phyloP scores from a whole-genome alignment of 2,329 filamentous ascomycete genomes.

The Neophaeococcomyces mojaviensis region DNA sequence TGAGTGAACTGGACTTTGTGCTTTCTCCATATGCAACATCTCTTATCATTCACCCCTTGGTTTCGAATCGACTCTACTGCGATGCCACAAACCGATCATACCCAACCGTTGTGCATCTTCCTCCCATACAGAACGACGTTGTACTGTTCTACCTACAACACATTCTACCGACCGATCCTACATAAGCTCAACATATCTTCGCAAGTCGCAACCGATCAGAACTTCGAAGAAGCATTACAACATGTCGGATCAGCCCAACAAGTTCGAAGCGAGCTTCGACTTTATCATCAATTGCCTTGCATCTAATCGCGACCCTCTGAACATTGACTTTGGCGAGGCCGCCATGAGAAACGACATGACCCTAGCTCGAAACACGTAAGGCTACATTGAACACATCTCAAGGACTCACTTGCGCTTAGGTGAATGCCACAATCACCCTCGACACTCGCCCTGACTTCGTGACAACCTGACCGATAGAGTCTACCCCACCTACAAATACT shows the following conservation, averaged over 20 bases:
- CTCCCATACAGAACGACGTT: too few species aligned
- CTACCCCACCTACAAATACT: too few species aligned
- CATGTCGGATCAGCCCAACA: slow-evolving; percentile 1
- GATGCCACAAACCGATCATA: not conserved
- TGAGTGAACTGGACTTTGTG: slow-evolving; percentile 3
- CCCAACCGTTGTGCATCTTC: not conserved
- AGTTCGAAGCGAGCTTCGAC: slow-evolving; percentile 1
- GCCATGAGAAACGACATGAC: not conserved
- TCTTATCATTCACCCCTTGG: not conserved
- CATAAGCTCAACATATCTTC: not conserved
- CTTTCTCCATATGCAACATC: not conserved
- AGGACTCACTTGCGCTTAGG: not conserved
- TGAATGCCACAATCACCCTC: not conserved
- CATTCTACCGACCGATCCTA: not conserved
- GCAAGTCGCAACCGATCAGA: too few species aligned
- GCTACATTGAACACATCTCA: not conserved
- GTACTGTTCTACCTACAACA: not conserved
- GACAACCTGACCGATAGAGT: too few species aligned
- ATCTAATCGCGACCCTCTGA: not conserved
- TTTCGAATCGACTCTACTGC: not conserved
- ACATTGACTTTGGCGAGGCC: slow-evolving; percentile 5
- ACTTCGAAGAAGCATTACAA: not conserved
- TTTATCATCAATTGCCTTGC: slow-evolving; percentile 5
- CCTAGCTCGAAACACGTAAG: slow-evolving; percentile 7
- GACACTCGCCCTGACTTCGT: too few species aligned